These are phyloP conservation scores for Penicillium daleae DNA, from an alignment of 495 filamentous ascomycete genomes.

Conservation along the genomic window DNA sequence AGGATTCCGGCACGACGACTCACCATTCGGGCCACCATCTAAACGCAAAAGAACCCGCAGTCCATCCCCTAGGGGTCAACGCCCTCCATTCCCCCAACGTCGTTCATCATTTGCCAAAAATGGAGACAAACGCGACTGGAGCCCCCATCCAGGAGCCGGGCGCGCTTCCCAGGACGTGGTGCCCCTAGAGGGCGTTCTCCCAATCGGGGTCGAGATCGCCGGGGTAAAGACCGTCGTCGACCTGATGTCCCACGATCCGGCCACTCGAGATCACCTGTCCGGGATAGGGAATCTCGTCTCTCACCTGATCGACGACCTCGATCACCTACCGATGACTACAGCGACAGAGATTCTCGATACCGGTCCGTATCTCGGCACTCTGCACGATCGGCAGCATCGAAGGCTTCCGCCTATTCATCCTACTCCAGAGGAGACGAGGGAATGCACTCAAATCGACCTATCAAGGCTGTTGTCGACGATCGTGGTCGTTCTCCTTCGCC, in stretches of 20 bases:
- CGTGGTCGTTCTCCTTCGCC: slow-evolving; percentile 44
- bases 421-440: slow-evolving; percentile 27
- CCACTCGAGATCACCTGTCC: slow-evolving; percentile 38
- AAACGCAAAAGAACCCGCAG: slow-evolving; percentile 54
- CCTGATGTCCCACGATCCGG: slow-evolving; percentile 28
- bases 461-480: slow-evolving; percentile 31
- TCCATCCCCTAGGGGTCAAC: slow-evolving; percentile 44
- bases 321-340: slow-evolving; percentile 34
- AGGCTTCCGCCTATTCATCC: slow-evolving; percentile 35
- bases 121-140: slow-evolving; percentile 38
- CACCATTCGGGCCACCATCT: slow-evolving; percentile 37
- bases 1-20: slow-evolving; percentile 35
- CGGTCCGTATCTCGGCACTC: slow-evolving; percentile 44
- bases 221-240: slow-evolving; percentile 36
- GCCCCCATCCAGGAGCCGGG: slow-evolving; percentile 33
- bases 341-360: slow-evolving; percentile 37
- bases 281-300: slow-evolving; percentile 32
- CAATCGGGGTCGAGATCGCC: slow-evolving; percentile 42
- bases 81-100: slow-evolving; percentile 27
- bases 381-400: slow-evolving; percentile 36
- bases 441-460: slow-evolving; percentile 39
- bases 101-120: slow-evolving; percentile 32
- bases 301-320: slow-evolving; percentile 38
- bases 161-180: slow-evolving; percentile 40
- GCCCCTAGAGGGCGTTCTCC: slow-evolving; percentile 38